A percentile compares a stretch with the other conserved stretches of the same genome.
Conservation (phyloP, 805 yeast species). For the Grigorovia yakushimaensis region DNA sequence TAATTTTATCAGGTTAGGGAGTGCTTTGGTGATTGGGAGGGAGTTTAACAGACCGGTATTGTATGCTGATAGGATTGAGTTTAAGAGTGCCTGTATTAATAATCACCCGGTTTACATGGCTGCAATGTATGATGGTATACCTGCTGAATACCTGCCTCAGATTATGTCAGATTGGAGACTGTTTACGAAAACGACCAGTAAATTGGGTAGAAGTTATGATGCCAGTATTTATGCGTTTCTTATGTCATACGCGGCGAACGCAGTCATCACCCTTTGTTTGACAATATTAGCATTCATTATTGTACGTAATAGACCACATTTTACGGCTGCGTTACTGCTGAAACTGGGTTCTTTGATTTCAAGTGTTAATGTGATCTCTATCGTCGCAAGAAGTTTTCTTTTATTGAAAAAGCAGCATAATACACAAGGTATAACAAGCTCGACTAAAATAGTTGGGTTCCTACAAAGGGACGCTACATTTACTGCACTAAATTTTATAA, state of each 20-base stretch:
- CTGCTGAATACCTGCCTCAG: constrained; percentile 33
- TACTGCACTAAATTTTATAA: constrained; percentile 48
- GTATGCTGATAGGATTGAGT: constrained; percentile 15
- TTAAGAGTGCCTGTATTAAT: constrained; percentile 28
- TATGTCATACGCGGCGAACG: constrained; percentile 52
- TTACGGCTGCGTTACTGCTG: constrained; percentile 22
- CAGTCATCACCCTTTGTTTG: constrained; percentile 53
- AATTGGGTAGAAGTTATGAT: constrained; percentile 37
- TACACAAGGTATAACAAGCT: constrained; percentile 26
- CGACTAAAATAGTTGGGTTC: constrained; percentile 19
- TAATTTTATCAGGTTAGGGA: constrained; percentile 17
- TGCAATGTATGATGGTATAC: constrained; percentile 20
- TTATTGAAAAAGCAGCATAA: constrained; percentile 40
- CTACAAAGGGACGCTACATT: constrained; percentile 39
- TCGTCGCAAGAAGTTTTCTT: constrained; percentile 39
- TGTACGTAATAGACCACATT: constrained; percentile 52
- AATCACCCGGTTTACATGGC: constrained; percentile 29
- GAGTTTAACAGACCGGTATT: constrained; percentile 8
- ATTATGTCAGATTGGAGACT: constrained; percentile 40
- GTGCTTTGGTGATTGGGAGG: constrained; percentile 27
- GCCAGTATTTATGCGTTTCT: constrained; percentile 54
- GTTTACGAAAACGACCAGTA: constrained; percentile 26
- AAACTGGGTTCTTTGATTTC: constrained; percentile 41
- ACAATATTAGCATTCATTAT: constrained; percentile 58
- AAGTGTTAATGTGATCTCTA: constrained; percentile 43